These are phyloP conservation scores for Cystodermella granulosa DNA, from an alignment of 1,284 basidiomycete genomes.

Conservation along the genomic window DNA sequence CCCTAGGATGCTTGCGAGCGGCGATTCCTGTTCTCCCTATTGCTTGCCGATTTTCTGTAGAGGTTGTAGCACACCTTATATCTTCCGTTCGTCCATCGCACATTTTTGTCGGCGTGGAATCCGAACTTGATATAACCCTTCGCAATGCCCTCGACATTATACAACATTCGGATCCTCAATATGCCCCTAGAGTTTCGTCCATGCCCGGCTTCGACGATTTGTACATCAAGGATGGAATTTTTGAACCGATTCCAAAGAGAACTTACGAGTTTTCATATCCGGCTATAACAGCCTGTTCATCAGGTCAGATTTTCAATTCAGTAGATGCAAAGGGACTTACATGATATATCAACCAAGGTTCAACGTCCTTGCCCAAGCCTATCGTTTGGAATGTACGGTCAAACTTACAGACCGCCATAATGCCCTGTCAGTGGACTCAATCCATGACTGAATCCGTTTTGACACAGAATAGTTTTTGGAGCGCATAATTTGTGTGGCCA, in stretches of 20 bases:
- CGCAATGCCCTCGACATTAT: not conserved
- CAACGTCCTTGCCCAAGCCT: not conserved
- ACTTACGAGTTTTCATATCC: not conserved
- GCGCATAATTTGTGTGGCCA: not conserved
- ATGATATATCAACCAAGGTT: not conserved
- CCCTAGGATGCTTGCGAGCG: not conserved
- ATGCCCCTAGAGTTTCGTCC: not conserved
- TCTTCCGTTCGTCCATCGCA: not conserved
- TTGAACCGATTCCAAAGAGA: not conserved
- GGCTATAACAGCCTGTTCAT: not conserved
- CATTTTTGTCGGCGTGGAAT: not conserved
- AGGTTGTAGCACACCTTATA: not conserved
- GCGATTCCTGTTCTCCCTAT: not conserved
- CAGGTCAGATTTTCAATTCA: not conserved
- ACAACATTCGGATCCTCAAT: not conserved
- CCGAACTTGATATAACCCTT: not conserved
- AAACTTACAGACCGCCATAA: slow-evolving; percentile 1
- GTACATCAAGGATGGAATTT: not conserved
- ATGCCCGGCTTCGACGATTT: not conserved
- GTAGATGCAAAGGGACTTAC: not conserved
- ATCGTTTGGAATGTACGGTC: not conserved
- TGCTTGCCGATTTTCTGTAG: not conserved
- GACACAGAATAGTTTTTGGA: not conserved
- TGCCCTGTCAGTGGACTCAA: not conserved
- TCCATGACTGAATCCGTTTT: not conserved